Conservation (phyloP, 2,329 filamentous ascomycete species). For the Colletotrichum sp. region DNA sequence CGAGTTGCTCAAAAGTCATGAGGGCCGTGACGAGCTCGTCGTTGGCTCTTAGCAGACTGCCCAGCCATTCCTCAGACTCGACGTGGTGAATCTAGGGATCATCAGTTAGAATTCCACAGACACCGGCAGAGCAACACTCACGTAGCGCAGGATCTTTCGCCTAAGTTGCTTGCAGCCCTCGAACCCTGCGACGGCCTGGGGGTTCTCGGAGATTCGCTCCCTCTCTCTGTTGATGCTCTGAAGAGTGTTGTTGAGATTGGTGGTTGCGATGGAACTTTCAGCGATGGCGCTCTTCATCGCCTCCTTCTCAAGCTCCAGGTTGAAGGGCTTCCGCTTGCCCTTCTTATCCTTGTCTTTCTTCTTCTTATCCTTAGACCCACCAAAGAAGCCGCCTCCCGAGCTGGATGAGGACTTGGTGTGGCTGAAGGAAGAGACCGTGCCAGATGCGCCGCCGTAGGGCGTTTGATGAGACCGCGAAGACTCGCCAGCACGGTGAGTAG, state of each 20-base stretch:
- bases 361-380: conserved; percentile 52
- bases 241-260: conserved; percentile 84
- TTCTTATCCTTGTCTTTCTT: conserved; percentile 56
- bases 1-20: conserved; percentile 93
- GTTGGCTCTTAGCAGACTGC: conserved; percentile 89
- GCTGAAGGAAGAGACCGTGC: conserved; percentile 18
- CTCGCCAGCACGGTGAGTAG: conserved; percentile 22
- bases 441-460: conserved; percentile 16
- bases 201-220: conserved; percentile 86
- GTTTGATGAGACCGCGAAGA: conserved; percentile 32
- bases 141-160: conserved; percentile 84
- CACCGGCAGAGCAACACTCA: conserved; percentile 37
- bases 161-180: conserved; percentile 86
- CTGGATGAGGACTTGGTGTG: conserved; percentile 44
- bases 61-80: conserved; percentile 90
- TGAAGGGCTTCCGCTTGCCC: conserved; percentile 72
- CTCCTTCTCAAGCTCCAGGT: conserved; percentile 85
- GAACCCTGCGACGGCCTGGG: conserved; percentile 75
- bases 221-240: conserved; percentile 90
- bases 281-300: conserved; percentile 89
- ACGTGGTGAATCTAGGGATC: conserved; percentile 79
- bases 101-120: conserved; percentile 22
- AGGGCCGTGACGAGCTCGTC: conserved; percentile 93
- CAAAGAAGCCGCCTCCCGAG: conserved; percentile 43
- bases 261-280: conserved; percentile 87